Evolutionary conservation across 768 basidiomycete species (phyloP).

Genomic region (Tricholoma terreum): DNA sequence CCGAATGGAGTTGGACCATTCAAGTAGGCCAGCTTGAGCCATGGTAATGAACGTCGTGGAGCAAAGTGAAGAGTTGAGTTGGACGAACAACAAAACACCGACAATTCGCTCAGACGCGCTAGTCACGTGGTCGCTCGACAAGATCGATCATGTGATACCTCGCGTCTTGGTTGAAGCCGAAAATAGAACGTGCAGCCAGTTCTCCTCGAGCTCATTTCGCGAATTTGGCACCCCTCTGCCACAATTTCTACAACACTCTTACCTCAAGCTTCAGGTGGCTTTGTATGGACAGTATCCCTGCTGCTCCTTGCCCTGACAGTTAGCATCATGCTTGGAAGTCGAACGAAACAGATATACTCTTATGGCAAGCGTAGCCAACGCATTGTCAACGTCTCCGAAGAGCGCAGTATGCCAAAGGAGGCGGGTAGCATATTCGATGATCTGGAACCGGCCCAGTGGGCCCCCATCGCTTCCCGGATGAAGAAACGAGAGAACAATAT

Average conservation of each 20-base stretch:
- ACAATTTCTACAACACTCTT: constrained; percentile 3
- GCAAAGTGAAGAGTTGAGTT: not conserved
- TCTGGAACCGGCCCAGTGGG: constrained; percentile 36
- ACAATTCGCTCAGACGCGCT: not conserved
- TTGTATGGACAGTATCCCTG: constrained; percentile 12
- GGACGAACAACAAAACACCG: too few species aligned
- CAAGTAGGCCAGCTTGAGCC: constrained; percentile 49
- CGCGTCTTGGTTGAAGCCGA: constrained; percentile 23
- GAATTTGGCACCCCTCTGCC: not conserved
- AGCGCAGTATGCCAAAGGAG: constrained; percentile 25
- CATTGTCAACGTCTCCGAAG: constrained; percentile 48
- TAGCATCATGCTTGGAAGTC: constrained; percentile 50
- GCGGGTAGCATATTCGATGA: constrained; percentile 43
- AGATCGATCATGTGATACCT: constrained; percentile 26
- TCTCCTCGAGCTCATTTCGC: not conserved
- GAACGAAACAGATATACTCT: constrained; percentile 62
- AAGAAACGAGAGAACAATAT: constrained; percentile 42
- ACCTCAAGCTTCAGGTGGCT: not conserved
- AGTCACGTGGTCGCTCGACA: not conserved
- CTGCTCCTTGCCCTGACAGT: constrained; percentile 15
- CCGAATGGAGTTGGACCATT: constrained; percentile 69
- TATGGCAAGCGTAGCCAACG: constrained; percentile 65
- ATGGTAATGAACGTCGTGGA: not conserved
- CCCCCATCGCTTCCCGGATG: constrained; percentile 42
- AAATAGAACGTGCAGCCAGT: constrained; percentile 10